These are phyloP conservation scores for Colletotrichum sp. DNA, from an alignment of 2,329 filamentous ascomycete species.

Conservation along the genomic window DNA sequence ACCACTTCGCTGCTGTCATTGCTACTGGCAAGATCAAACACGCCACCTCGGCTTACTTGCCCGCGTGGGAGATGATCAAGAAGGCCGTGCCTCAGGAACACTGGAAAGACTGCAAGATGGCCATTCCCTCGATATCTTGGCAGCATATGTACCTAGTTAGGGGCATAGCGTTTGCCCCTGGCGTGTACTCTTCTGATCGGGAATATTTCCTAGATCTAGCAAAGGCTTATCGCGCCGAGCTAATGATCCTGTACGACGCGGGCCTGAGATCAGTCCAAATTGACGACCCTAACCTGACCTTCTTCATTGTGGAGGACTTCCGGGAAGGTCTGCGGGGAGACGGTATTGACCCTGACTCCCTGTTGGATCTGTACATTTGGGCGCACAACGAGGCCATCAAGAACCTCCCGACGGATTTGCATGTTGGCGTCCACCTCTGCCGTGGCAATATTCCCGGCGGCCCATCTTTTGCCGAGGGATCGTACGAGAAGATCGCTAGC, in stretches of 20 bases:
- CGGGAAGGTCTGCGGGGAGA: slow-evolving; percentile 73
- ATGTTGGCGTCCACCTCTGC: slow-evolving; percentile 81
- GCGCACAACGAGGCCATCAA: slow-evolving; percentile 77
- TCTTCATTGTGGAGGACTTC: slow-evolving; percentile 78
- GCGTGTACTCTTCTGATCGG: slow-evolving; percentile 26
- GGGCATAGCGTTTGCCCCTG: slow-evolving; percentile 23
- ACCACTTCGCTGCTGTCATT: slow-evolving; percentile 41
- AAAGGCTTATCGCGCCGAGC: slow-evolving; percentile 67
- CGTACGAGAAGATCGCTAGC: slow-evolving; percentile 70
- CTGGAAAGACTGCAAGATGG: slow-evolving; percentile 58
- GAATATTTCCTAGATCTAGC: slow-evolving; percentile 71
- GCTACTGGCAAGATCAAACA: slow-evolving; percentile 52
- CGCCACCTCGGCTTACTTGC: slow-evolving; percentile 48
- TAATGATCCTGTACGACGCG: slow-evolving; percentile 64
- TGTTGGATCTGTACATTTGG: slow-evolving; percentile 76
- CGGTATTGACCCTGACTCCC: slow-evolving; percentile 67
- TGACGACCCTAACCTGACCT: slow-evolving; percentile 71
- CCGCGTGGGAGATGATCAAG: slow-evolving; percentile 54
- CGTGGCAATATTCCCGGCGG: slow-evolving; percentile 70
- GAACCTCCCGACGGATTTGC: slow-evolving; percentile 70
- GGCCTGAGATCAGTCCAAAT: slow-evolving; percentile 69
- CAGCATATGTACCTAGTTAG: slow-evolving; percentile 34
- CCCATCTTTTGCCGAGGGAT: slow-evolving; percentile 69
- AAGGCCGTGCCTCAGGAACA: slow-evolving; percentile 47
- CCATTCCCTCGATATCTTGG: slow-evolving; percentile 58